Percentiles rank a stretch among this genome's conserved stretches.
Conservation (phyloP, 2,329 filamentous ascomycete species). For the Curvularia hawaiiensis region DNA sequence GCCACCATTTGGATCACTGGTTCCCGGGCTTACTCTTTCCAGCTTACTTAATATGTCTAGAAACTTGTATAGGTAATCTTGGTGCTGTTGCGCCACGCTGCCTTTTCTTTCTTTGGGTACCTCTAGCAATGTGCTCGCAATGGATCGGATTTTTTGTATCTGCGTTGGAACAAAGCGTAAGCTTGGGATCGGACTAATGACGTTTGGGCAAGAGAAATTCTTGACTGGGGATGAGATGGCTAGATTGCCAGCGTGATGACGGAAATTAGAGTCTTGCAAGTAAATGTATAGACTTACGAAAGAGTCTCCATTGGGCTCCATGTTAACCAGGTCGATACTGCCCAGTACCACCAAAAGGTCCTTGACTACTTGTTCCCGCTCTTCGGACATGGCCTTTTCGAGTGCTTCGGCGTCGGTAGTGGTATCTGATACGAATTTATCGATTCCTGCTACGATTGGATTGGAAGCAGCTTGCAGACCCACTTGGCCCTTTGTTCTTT, state of each 20-base stretch:
- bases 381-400: constrained; percentile 69
- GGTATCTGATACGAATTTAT: constrained; percentile 32
- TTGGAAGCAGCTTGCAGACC: constrained; percentile 43
- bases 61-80: constrained; percentile 74
- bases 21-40: constrained; percentile 64
- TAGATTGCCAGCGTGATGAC: constrained; percentile 12
- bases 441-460: constrained; percentile 34
- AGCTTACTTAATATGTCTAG: constrained; percentile 76
- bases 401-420: constrained; percentile 51
- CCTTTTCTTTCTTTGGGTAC: constrained; percentile 60
- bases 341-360: constrained; percentile 76
- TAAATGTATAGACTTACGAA: constrained; percentile 57
- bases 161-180: constrained; percentile 44
- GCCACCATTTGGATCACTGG: constrained; percentile 37
- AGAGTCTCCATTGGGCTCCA: constrained; percentile 73
- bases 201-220: constrained; percentile 14
- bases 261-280: constrained; percentile 21
- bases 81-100: constrained; percentile 61
- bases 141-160: constrained; percentile 84
- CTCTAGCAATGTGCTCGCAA: constrained; percentile 79
- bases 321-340: constrained; percentile 81
- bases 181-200: constrained; percentile 24
- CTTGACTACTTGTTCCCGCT: constrained; percentile 81
- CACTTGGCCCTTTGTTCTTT: constrained; percentile 51
- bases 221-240: constrained; percentile 14